Evolutionary conservation across 768 basidiomycete genomes (phyloP).

Genomic region (Wakefieldia striispora): DNA sequence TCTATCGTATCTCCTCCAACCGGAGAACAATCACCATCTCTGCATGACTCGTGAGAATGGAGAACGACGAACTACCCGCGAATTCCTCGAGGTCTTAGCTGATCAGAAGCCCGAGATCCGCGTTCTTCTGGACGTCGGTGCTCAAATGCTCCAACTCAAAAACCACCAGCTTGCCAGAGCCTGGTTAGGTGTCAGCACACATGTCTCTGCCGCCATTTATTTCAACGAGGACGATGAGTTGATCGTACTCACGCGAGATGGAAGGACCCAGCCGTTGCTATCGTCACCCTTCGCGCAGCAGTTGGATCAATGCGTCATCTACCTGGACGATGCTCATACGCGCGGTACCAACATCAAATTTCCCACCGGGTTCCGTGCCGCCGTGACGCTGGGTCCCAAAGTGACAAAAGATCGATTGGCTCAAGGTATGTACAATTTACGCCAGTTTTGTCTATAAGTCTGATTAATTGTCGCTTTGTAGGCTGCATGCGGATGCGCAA

Average conservation of each 20-base stretch:
- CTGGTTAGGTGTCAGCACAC: slow-evolving; percentile 37
- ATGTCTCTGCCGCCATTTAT: slow-evolving; percentile 30
- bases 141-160: slow-evolving; percentile 51
- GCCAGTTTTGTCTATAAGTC: neutral
- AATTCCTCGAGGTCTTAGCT: slow-evolving; percentile 32
- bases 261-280: slow-evolving; percentile 24
- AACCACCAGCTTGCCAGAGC: slow-evolving; percentile 39
- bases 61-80: slow-evolving; percentile 10
- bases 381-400: slow-evolving; percentile 38
- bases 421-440: slow-evolving; percentile 27
- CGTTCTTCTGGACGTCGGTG: slow-evolving; percentile 55
- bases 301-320: slow-evolving; percentile 35
- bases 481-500: slow-evolving; percentile 56
- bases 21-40: slow-evolving; percentile 19
- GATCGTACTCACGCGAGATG: slow-evolving; percentile 31
- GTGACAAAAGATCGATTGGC: slow-evolving; percentile 36
- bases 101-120: slow-evolving; percentile 38
- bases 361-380: slow-evolving; percentile 33
- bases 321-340: slow-evolving; percentile 41
- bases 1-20: slow-evolving; percentile 30
- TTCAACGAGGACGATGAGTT: slow-evolving; percentile 35
- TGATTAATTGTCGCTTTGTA: slow-evolving; percentile 7
- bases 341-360: slow-evolving; percentile 40
- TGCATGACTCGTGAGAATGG: slow-evolving; percentile 10
- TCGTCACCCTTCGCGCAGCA: slow-evolving; percentile 35